A percentile compares a stretch with the other conserved stretches of the same genome.
These are phyloP conservation scores for Auriculariales sp. DNA, from an alignment of 768 basidiomycete species.

Conservation along the genomic window DNA sequence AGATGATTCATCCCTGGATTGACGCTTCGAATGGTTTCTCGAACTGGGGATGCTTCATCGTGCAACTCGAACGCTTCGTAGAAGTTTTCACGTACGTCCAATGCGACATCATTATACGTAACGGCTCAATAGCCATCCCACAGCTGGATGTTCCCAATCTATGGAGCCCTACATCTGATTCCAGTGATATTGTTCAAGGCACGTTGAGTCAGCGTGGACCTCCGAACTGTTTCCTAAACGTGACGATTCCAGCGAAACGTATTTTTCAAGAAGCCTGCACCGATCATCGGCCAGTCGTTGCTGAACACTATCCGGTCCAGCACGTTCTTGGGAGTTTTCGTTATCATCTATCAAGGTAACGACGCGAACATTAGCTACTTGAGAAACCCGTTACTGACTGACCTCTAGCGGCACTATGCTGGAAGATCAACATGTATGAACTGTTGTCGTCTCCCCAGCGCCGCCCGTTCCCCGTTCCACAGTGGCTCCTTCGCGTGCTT, in stretches of 20 bases:
- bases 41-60: constrained; percentile 42
- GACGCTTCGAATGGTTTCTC: too few relatives aligned
- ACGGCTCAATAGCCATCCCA: background rate
- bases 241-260: constrained; percentile 24
- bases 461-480: constrained; percentile 23
- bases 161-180: constrained; percentile 81
- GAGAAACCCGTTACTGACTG: background rate
- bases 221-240: background rate
- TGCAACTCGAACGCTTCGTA: constrained; percentile 58
- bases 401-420: constrained; percentile 43
- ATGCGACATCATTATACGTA: constrained; percentile 24
- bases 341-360: constrained; percentile 70
- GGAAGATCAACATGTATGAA: constrained; percentile 44
- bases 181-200: constrained; percentile 70
- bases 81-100: constrained; percentile 75
- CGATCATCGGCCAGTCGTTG: constrained; percentile 47
- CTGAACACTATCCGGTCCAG: constrained; percentile 71
- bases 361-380: constrained; percentile 1
- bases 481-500: constrained; percentile 37
- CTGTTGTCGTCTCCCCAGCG: constrained; percentile 24
- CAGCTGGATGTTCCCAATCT: constrained; percentile 31
- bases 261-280: constrained; percentile 50
- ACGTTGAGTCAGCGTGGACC: background rate
- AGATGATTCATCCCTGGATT: constrained; percentile 59
- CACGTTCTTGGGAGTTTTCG: constrained; percentile 74